Evolutionary conservation across 2,329 filamentous ascomycete species (phyloP), one percentile per base, ranked within the genome.

Genomic region (Monosporascus sp.): DNA sequence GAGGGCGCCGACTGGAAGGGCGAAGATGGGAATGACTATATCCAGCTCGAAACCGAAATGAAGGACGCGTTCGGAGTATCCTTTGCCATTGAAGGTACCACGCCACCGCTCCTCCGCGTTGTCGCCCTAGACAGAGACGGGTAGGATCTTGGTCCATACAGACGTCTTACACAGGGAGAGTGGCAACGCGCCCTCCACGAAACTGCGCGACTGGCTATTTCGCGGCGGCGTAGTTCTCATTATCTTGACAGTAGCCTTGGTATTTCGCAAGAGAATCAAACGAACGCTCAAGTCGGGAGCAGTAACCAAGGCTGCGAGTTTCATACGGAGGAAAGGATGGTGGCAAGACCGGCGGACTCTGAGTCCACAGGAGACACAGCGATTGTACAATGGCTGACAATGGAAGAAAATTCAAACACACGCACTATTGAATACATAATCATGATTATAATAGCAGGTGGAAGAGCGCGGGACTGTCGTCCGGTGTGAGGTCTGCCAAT

Each of bases 21-120:
- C 17, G 37, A 18, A 17, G 51, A 51, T 11, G 52, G 48, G 5
- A 48, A 52, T 9, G 15, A 28, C 4, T 59, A 49, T 17, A 38
- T 44, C 9, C 55, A 57, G 28, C 43, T 59, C 7, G 48, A 49
- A n/a, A 24, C 44, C 4, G 44, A 53, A 44, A 24, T 18, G 31
- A 59, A 54, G 22, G 55, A 57, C 20, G 57, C 38, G 8, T 59
- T 60, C 46, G 57, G 59, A 41, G 28, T 52, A 1, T 22, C 51
- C 3, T 58, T 60, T 22, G 35, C 24, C 2, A 47, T 60, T 15
- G 5, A 28, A 3, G 41, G 52, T 8, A 51, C 49, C 3, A 55
- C 54, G 41, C 58, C 56, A 15, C 49, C 20, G 31, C 59, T 57
- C 47, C 40, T 60, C 17, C 56, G 55, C 3, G 17, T 59, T 5